These are phyloP conservation scores for Xerocomus minutiporus DNA, from an alignment of 1,284 basidiomycete species.

Conservation along the genomic window DNA sequence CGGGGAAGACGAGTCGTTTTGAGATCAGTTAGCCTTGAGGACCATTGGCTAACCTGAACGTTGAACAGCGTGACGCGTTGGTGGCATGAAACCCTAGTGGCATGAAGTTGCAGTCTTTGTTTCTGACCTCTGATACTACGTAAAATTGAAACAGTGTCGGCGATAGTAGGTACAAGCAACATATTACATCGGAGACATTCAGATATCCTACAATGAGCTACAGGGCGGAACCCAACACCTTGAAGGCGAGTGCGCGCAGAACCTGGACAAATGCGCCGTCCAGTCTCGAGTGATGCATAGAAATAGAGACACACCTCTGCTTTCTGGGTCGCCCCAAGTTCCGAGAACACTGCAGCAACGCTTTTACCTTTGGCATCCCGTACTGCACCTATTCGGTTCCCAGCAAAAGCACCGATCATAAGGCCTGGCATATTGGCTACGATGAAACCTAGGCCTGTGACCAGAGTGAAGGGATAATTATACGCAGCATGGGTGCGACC, in stretches of 20 bases:
- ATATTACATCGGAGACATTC: neutral
- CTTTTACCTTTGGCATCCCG: constrained; percentile 91
- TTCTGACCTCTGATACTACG: neutral
- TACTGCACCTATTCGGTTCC: constrained; percentile 82
- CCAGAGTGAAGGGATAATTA: constrained; percentile 9
- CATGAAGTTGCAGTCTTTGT: neutral
- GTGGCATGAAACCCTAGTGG: constrained; percentile 7
- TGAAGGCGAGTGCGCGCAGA: constrained; percentile 80
- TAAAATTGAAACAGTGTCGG: neutral
- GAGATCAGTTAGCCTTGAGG: constrained; percentile 2
- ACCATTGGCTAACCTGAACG: constrained; percentile 19
- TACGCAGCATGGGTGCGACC: neutral
- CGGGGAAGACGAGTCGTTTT: constrained; percentile 4
- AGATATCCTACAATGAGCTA: constrained; percentile 13
- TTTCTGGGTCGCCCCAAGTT: constrained; percentile 76
- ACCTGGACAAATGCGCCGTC: constrained; percentile 51
- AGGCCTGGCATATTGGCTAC: constrained; percentile 83
- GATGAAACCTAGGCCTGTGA: constrained; percentile 76
- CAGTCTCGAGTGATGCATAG: neutral
- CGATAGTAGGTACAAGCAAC: neutral
- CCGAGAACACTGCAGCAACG: constrained; percentile 86
- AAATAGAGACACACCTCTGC: constrained; percentile 60
- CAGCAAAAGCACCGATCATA: constrained; percentile 75
- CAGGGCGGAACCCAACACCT: constrained; percentile 76
- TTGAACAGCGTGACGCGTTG: neutral